phyloP scores from a whole-genome alignment of 2,329 filamentous ascomycete species.

The Ophiostoma piceae region DNA sequence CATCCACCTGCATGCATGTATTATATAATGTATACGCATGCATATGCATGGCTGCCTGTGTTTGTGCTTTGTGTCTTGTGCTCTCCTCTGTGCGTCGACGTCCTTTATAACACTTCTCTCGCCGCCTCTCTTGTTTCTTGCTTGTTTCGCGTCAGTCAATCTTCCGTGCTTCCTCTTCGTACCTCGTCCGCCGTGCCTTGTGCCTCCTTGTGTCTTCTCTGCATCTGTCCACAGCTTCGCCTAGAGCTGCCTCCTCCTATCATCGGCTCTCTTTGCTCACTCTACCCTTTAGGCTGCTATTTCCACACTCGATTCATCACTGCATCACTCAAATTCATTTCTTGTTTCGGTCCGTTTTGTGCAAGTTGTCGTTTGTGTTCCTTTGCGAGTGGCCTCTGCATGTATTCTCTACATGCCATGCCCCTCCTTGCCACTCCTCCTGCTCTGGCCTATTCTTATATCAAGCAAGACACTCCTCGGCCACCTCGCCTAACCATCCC shows the following conservation, averaged over 20 bases:
- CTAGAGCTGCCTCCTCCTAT: neutral
- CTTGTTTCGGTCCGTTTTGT: constrained; percentile 2
- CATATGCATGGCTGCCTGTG: constrained; percentile 1
- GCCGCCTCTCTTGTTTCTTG: neutral
- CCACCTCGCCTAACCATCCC: neutral
- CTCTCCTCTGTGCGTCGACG: neutral
- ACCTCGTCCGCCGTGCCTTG: neutral
- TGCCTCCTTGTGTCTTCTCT: neutral
- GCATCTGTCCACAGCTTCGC: neutral
- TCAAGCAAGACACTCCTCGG: neutral
- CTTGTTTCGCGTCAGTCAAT: neutral
- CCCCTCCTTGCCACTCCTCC: neutral
- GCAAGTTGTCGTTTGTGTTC: neutral
- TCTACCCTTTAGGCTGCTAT: neutral
- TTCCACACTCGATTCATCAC: neutral
- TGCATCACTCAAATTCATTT: neutral
- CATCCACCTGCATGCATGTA: neutral
- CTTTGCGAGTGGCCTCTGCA: neutral
- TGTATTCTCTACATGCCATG: neutral
- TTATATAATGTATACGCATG: neutral
- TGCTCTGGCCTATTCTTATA: neutral
- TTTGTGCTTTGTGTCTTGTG: neutral
- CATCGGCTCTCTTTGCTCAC: neutral
- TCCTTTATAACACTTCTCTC: neutral
- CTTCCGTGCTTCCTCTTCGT: neutral